A percentile compares a stretch with the other conserved stretches of the same genome.
These are phyloP conservation scores for Fraxinus latifolia DNA, from an alignment of 305 asterid genomes.

Conservation along the genomic window DNA sequence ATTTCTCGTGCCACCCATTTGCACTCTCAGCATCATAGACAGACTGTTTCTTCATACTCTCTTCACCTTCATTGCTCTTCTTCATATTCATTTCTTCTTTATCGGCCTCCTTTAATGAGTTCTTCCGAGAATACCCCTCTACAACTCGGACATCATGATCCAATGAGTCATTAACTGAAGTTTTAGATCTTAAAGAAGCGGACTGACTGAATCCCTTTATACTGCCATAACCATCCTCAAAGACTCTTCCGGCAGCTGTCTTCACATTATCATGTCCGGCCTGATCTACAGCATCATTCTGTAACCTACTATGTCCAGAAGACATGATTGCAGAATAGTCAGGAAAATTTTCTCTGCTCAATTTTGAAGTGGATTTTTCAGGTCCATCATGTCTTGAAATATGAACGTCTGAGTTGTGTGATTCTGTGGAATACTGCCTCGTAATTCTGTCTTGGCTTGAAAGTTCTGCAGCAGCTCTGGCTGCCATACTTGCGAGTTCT, in stretches of 20 bases:
- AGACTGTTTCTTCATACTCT: slow-evolving; percentile 3
- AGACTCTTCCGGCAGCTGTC: slow-evolving; percentile 25
- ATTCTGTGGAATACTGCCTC: slow-evolving; percentile 41
- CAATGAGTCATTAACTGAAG: slow-evolving; percentile 32
- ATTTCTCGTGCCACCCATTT: slow-evolving; percentile 4
- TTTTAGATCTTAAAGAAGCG: slow-evolving; percentile 36
- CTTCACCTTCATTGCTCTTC: slow-evolving; percentile 7
- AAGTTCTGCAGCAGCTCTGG: slow-evolving; percentile 82
- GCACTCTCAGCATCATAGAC: background rate
- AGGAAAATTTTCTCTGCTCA: slow-evolving; percentile 25
- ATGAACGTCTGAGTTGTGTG: slow-evolving; percentile 32
- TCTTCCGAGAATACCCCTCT: slow-evolving; percentile 34
- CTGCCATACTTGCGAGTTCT: slow-evolving; percentile 75
- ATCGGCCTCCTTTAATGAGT: slow-evolving; percentile 28
- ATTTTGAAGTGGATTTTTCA: slow-evolving; percentile 17
- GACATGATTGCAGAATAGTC: slow-evolving; percentile 33
- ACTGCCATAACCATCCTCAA: slow-evolving; percentile 30
- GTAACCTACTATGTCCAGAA: slow-evolving; percentile 31
- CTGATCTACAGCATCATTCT: slow-evolving; percentile 27
- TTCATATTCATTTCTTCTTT: background rate
- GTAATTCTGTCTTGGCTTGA: slow-evolving; percentile 41
- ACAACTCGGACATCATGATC: slow-evolving; percentile 29
- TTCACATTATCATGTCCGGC: slow-evolving; percentile 25
- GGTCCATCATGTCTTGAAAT: slow-evolving; percentile 35
- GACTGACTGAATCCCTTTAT: slow-evolving; percentile 30